Evolutionary conservation across 2,329 filamentous ascomycete species (phyloP), one percentile per base, ranked within the genome.

Genomic region (Colletotrichum liriopes): DNA sequence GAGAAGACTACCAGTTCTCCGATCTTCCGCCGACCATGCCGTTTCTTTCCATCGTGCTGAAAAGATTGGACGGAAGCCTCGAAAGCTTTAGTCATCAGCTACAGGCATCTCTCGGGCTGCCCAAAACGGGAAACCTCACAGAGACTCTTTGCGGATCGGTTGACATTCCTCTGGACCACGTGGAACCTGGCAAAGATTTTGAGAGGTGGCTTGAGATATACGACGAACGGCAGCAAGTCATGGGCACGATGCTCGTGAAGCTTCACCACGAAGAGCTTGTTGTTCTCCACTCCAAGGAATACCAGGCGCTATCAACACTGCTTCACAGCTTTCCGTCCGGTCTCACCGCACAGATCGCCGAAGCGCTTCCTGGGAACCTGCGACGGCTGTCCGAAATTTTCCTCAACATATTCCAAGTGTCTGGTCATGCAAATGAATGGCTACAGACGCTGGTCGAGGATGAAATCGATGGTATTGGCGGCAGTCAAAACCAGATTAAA

Each of bases 331-430:
- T 98, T 80, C 91, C 91, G 49, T 93, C 93, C 43, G 93, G 94
- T 0, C 85, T 99, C 67, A 98, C 96, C 0, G 87, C 94, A 47
- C 93, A 97, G 79, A 93, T 99, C 75, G 92, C 94, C 2, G 90
- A 93, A 55, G 90, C 93, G 67, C 87, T 98, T 66, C 93, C 94
- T 0, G 90, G 91, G 2, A 93, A 94, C 77, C 86, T 98, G 43
- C 93, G 93, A 65, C 88, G 90, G n/a, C 82, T 98, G 11, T 93
- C 95, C 2, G 95, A 98, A 79, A 91, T 93, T 37, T 90, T 98
- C 47, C 85, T 98, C 74, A 97, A 98, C 79, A 97, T 99, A 64
- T 99, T 96, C 77, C 96, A 99, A 79, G 95, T 97, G 3, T 96
- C 95, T 2, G 94, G 94, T 0, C 90, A 90, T 47, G 93, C 94